A percentile compares a stretch with the other conserved stretches of the same genome.
phyloP scores from a whole-genome alignment of 2,329 filamentous ascomycete species.

The Tolypocladium guangdongense region DNA sequence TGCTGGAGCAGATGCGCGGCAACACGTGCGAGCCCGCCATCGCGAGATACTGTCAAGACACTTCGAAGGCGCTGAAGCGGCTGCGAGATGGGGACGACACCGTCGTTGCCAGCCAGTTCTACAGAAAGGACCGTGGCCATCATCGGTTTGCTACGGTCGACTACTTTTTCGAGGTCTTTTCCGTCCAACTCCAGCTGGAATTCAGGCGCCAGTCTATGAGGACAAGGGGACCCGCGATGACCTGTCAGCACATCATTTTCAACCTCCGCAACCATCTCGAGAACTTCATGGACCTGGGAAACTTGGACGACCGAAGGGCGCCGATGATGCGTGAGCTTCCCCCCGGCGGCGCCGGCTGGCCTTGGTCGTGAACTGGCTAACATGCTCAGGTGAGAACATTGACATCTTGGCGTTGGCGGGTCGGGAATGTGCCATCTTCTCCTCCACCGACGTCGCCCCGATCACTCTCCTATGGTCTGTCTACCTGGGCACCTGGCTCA shows the following conservation, averaged over 20 bases:
- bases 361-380: background rate
- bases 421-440: conserved; percentile 9
- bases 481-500: conserved; percentile 2
- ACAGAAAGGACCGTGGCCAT: background rate
- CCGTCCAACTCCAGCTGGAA: conserved; percentile 13
- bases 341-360: no score
- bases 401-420: conserved; percentile 11
- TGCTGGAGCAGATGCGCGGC: conserved; percentile 11
- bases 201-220: conserved; percentile 5
- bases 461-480: conserved; percentile 8
- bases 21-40: conserved; percentile 15
- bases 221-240: conserved; percentile 6
- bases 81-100: conserved; percentile 5
- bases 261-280: conserved; percentile 16
- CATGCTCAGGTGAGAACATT: conserved; percentile 12
- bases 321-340: conserved; percentile 12
- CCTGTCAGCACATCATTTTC: conserved; percentile 13
- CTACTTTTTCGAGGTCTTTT: conserved; percentile 16
- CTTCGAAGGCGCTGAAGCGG: conserved; percentile 7
- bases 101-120: background rate
- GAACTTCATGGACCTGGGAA: conserved; percentile 11
- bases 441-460: conserved; percentile 9
- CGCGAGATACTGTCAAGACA: conserved; percentile 11
- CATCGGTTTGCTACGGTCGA: conserved; percentile 5
- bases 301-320: conserved; percentile 7